Percentiles rank a stretch among this genome's conserved stretches.
Evolutionary conservation across 164 flowering plant species (phyloP).

Genomic region (Aristolochia fimbriata): DNA sequence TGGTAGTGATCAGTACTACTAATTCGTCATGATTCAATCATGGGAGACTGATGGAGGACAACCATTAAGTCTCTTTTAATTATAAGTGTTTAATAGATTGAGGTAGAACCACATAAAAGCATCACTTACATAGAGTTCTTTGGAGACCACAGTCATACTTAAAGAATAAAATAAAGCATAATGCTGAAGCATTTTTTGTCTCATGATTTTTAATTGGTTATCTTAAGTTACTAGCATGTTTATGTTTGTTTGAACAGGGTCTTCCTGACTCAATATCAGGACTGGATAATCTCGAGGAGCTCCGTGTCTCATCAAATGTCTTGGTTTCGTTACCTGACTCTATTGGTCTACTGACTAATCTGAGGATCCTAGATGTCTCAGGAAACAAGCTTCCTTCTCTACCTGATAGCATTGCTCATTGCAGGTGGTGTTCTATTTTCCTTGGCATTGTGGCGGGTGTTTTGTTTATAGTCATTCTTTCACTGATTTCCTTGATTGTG

Average conservation of each 20-base stretch:
- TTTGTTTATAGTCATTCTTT: background rate
- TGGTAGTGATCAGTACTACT: no score
- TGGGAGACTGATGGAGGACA: no score
- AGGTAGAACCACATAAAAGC: no score
- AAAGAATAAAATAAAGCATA: no score
- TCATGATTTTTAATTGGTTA: background rate
- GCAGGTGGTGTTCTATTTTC: conserved; percentile 47
- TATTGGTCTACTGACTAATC: conserved; percentile 56
- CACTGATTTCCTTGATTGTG: background rate
- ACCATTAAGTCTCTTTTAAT: no score
- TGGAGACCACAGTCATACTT: no score
- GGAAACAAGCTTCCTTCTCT: conserved; percentile 57
- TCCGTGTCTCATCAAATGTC: conserved; percentile 62
- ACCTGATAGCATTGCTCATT: conserved; percentile 74
- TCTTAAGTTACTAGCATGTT: background rate
- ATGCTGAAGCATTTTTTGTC: background rate
- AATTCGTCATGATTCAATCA: no score
- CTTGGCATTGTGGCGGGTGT: background rate
- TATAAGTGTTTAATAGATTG: no score
- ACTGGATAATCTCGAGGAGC: conserved; percentile 65
- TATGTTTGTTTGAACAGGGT: conserved; percentile 32
- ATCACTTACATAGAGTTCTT: no score
- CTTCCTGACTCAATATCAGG: conserved; percentile 92
- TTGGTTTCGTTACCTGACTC: conserved; percentile 81
- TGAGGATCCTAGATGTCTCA: conserved; percentile 67